A percentile compares a stretch with the other conserved stretches of the same genome.
Conservation (phyloP, 257 asterid genomes). For the Nicotiana attenuata region DNA sequence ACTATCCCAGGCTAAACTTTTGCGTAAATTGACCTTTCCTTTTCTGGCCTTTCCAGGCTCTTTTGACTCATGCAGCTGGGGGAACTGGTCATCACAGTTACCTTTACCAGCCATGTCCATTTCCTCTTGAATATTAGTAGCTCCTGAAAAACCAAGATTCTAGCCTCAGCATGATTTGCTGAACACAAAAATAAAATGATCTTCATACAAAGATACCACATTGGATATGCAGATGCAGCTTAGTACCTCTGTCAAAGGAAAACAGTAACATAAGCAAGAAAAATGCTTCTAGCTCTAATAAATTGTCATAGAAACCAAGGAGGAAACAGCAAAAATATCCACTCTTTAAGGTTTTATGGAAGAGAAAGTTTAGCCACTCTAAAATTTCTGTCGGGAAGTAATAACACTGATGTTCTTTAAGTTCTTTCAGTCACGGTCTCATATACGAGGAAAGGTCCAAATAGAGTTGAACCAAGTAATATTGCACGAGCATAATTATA, state of each 20-base stretch:
- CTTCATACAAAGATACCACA: background rate
- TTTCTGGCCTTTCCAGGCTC: constrained; percentile 47
- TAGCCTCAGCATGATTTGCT: constrained; percentile 26
- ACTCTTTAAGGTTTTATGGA: background rate
- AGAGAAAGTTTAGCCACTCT: background rate
- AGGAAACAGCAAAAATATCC: background rate
- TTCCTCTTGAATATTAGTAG: constrained; percentile 26
- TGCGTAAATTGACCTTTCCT: constrained; percentile 74
- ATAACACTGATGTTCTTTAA: background rate
- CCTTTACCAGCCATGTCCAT: constrained; percentile 15
- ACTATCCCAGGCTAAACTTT: constrained; percentile 96
- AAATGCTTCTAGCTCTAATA: background rate
- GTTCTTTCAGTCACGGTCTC: background rate
- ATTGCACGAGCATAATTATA: background rate
- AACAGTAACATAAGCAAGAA: background rate
- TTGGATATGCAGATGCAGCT: background rate
- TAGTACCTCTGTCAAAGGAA: background rate
- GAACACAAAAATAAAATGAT: constrained; percentile 14
- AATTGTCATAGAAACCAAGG: background rate
- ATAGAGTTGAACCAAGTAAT: background rate
- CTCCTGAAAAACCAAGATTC: constrained; percentile 19
- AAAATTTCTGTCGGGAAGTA: background rate
- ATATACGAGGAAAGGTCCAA: background rate
- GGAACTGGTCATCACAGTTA: constrained; percentile 29
- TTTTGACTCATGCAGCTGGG: constrained; percentile 45